phyloP scores from a whole-genome alignment of 2,329 filamentous ascomycete genomes.

The Cladosporium halotolerans region DNA sequence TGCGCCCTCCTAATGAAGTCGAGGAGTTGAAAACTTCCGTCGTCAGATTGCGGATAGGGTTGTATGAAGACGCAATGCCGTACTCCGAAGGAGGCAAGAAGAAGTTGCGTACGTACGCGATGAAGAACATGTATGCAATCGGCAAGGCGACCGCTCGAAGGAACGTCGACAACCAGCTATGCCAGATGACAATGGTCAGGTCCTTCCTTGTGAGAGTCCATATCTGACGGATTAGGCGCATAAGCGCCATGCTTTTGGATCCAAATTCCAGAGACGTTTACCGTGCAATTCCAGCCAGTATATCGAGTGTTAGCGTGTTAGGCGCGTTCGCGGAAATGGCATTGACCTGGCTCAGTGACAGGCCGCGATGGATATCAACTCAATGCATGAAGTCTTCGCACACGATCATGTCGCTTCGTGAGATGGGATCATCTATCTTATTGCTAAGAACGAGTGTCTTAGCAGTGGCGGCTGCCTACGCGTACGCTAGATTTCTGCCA shows the following conservation, averaged over 20 bases:
- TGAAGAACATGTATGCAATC: slow-evolving; percentile 38
- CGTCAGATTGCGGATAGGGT: slow-evolving; percentile 46
- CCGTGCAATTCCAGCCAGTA: not conserved
- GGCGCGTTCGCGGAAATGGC: not conserved
- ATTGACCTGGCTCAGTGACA: not conserved
- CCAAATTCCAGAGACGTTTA: not conserved
- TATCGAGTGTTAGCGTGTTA: too few species aligned
- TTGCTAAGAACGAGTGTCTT: not conserved
- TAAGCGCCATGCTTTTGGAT: not conserved
- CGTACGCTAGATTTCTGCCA: not conserved
- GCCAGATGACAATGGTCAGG: slow-evolving; percentile 8
- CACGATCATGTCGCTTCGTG: too few species aligned
- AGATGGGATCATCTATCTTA: too few species aligned
- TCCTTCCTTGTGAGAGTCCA: slow-evolving; percentile 9
- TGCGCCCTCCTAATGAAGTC: slow-evolving; percentile 49
- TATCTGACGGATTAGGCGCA: slow-evolving; percentile 6
- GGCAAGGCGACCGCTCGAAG: slow-evolving; percentile 6
- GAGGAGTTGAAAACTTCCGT: slow-evolving; percentile 57
- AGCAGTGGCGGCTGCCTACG: slow-evolving; percentile 1
- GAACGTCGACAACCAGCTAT: slow-evolving; percentile 8
- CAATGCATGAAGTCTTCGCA: too few species aligned
- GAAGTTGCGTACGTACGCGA: slow-evolving; percentile 58
- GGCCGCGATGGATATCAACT: too few species aligned
- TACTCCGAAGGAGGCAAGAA: slow-evolving; percentile 69
- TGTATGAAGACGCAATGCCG: slow-evolving; percentile 55